Base-by-base conservation (phyloP, 2,329 filamentous ascomycete genomes). In the Cladorrhinum sp. region DNA sequence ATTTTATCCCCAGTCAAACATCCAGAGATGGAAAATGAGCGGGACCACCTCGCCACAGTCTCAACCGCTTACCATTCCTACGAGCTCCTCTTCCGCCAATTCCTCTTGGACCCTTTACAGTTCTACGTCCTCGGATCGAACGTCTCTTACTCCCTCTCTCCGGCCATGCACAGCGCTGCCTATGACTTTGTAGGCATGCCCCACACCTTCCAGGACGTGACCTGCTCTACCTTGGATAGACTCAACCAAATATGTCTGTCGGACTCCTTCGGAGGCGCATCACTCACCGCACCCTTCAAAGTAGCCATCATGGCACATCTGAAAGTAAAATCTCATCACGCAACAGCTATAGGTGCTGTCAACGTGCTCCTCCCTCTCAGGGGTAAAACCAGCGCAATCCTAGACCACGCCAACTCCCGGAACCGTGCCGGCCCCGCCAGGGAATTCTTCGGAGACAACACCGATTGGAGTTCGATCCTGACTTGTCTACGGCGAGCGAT, bases 321-420 rank as follows among this genome's bases (percentile, higher is more conserved):
- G 38, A 82, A 87, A 66, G 82, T 85, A 12, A 81, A 89, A 67
- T 90, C 86, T 62, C 80, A 83, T 48, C 87, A 91, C 66, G 88
- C 88, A 2, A 81, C 82, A 56, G 87, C 86, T 8, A 90, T 91
- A 62, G 88, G 88, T 0, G 88, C 89, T 2, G 83, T 90, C 50
- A 91, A 92, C 65, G 90, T 88, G 0, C 74, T 91, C 9, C 78
- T 91, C 18, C 88, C 88, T 1, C 79, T 91, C 13, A 81, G 88
- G 29, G 80, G 83, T 6, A 74, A 78, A 13, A 75, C 78, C 0
- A 69, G 70, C 25, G 74, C 73, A 2, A 80, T 84, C 1, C 76
- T 86, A 8, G 79, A 82, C 58, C 83, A 86, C 38, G 80, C 80
- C 55, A 79, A 77, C 62, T 80, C 86, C 50, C 81, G 86, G 61